Percentiles rank a stretch among this genome's conserved stretches.
These are phyloP conservation scores for Solanum boliviense DNA, from an alignment of 257 asterid genomes.

Conservation along the genomic window DNA sequence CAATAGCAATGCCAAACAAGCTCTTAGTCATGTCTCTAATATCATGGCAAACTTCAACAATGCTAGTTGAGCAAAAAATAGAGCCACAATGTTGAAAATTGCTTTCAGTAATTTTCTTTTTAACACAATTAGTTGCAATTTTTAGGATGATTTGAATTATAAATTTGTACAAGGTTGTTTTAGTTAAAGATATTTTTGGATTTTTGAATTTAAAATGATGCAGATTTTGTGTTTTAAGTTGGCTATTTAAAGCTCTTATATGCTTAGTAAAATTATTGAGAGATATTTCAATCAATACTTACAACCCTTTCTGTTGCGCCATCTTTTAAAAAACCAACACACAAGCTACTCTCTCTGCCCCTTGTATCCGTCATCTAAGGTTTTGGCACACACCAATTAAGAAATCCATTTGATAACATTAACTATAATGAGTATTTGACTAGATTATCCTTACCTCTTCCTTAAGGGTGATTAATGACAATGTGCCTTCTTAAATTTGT, in stretches of 20 bases:
- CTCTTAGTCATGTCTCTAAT: not conserved
- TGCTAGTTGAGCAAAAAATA: not conserved
- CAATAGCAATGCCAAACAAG: not conserved
- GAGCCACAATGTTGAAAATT: not conserved
- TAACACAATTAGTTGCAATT: not conserved
- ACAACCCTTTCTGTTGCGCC: not conserved
- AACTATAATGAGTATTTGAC: not conserved
- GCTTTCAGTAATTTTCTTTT: not conserved
- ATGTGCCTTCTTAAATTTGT: not conserved
- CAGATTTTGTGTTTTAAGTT: not conserved
- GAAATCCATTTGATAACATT: not conserved
- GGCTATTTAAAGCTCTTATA: not conserved
- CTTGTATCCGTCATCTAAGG: not conserved
- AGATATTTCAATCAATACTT: not conserved
- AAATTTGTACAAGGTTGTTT: not conserved
- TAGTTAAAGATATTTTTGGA: not conserved
- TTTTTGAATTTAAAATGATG: not conserved
- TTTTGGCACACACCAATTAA: not conserved
- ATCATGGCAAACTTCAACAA: not conserved
- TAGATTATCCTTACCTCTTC: not conserved
- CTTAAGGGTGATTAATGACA: not conserved
- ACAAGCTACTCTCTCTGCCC: not conserved
- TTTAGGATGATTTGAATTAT: not conserved
- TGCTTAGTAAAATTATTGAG: no score
- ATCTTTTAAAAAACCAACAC: not conserved